Conservation (phyloP, 257 asterid genomes). For the Solanum medicagineum region DNA sequence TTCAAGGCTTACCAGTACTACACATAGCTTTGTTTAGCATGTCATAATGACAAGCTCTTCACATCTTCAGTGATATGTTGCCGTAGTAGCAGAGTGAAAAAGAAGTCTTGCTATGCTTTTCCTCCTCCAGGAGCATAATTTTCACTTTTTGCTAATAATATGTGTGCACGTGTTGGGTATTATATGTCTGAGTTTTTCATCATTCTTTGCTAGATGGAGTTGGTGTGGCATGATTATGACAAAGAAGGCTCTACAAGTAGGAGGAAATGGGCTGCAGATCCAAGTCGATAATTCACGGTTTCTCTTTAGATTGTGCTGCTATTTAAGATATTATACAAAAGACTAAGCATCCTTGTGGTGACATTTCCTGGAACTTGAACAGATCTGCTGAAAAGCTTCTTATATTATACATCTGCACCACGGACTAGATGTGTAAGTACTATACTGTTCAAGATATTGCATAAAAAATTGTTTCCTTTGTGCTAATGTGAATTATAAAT, state of each 20-base stretch:
- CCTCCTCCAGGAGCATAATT: neutral
- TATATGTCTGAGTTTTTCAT: neutral
- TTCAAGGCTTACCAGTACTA: neutral
- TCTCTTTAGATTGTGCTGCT: neutral
- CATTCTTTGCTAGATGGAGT: constrained; percentile 57
- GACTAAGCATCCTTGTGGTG: neutral
- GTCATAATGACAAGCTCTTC: neutral
- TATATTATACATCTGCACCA: neutral
- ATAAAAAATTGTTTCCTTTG: neutral
- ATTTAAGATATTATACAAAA: neutral
- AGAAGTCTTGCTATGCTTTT: neutral
- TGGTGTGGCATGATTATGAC: constrained; percentile 70
- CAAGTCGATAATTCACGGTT: constrained; percentile 13
- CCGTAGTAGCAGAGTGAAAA: neutral
- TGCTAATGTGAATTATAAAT: neutral
- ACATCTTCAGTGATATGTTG: neutral
- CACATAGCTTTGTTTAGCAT: neutral
- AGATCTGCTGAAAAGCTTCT: neutral
- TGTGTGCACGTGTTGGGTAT: neutral
- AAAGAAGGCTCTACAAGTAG: constrained; percentile 35
- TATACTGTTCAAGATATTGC: neutral
- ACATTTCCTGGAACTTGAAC: neutral
- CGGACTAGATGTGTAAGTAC: neutral
- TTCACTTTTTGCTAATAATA: neutral
- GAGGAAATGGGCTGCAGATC: constrained; percentile 35